Conservation (phyloP, 148 eudicot species). For the Chenopodium suecicum region DNA sequence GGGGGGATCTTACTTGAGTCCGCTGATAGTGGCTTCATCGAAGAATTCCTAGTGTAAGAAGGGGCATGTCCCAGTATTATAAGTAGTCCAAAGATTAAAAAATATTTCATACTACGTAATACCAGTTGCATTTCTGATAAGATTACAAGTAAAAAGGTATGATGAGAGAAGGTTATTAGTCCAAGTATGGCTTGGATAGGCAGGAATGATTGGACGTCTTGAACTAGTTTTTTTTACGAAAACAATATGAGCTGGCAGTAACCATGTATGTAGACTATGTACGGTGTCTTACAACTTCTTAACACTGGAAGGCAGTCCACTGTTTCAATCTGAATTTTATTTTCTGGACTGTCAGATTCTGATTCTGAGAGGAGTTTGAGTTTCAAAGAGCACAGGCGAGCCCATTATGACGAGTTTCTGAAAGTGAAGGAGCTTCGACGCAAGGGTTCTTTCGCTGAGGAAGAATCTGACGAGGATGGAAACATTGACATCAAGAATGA, state of each 20-base stretch:
- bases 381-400: constrained; percentile 82
- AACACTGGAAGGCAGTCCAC: not conserved
- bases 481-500: constrained; percentile 11
- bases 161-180: not conserved
- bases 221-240: not conserved
- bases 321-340: not conserved
- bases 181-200: too few relatives aligned
- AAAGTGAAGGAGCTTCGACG: constrained; percentile 77
- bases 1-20: not conserved
- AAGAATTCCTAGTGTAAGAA: not conserved
- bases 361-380: constrained; percentile 48
- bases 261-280: not conserved
- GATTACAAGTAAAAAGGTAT: not conserved
- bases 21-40: not conserved
- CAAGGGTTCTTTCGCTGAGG: constrained; percentile 59
- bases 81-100: too few relatives aligned
- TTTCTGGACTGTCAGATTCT: constrained; percentile 34
- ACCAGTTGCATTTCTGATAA: not conserved
- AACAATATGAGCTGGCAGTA: not conserved
- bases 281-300: not conserved
- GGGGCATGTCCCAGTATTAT: too few relatives aligned
- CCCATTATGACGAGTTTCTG: constrained; percentile 79
- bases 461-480: constrained; percentile 53
- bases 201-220: not conserved
- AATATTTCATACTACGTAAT: not conserved